Base-by-base conservation (phyloP, 73 alveolate species). In the Paramecium caudatum region DNA sequence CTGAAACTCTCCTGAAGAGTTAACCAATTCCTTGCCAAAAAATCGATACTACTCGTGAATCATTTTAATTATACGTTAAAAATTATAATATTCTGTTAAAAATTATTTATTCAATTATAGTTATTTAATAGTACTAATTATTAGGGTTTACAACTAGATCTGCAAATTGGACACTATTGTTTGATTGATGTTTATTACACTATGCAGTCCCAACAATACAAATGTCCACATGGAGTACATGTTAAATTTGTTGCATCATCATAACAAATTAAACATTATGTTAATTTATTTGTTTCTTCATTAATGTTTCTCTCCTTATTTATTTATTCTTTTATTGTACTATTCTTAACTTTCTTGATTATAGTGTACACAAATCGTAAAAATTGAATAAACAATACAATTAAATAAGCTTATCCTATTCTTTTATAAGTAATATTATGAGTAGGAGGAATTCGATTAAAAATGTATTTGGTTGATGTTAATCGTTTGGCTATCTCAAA, bases 151-250 rank as follows among this genome's bases (percentile, higher is more conserved):
- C 95, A 94, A 19, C 50, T 30, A 65, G 70, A 92, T 50, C 97
- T 92, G 41, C 97, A 95, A 34, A 47, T 46, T 16, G 96, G 97
- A 63, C 97, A 94, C 41, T 91, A 88, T 23, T 82, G 82, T 88
- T 94, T 91, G 6, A 82, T 39, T 81, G 55, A 74, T 9, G 90
- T 68, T 21, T 93, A 70, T 41, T 84, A 55, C 17, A 86, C 65
- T 1, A 95, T 91, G 36, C 97, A 95, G 12, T 80, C 92, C 97
- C 96, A 95, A 88, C 96, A 95, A 46, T 92, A 94, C 16, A 95
- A 80, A 88, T 95, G 96, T 13, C 97, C 96, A 63, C 96, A 95
- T 39, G 82, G 78, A 46, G 96, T 91, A 16, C 93, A 83, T 5
- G 95, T 46, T 3, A 94, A 39, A 30, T 90, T 92, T 19, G 61